Conservation (phyloP, 495 filamentous ascomycete species). For the Aspergillus steynii region DNA sequence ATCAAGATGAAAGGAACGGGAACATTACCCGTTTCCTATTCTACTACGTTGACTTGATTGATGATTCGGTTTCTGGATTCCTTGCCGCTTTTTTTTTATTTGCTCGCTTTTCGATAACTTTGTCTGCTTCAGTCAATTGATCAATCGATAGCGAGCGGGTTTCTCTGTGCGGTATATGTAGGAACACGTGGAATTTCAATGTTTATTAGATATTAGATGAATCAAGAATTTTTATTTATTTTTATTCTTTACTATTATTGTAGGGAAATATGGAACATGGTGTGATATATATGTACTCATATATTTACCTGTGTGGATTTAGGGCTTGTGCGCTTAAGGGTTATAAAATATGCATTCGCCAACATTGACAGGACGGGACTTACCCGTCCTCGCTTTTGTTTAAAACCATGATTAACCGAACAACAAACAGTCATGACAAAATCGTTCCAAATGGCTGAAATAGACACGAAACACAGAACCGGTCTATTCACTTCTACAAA, state of each 20-base stretch:
- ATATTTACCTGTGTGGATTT: no score
- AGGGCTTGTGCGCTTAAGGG: no score
- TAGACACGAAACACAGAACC: neutral
- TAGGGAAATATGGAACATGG: no score
- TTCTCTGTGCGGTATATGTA: neutral
- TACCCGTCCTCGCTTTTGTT: neutral
- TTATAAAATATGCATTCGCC: neutral
- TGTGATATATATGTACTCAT: no score
- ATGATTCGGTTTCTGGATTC: neutral
- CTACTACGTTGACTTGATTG: neutral
- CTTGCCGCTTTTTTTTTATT: neutral
- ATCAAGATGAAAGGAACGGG: neutral
- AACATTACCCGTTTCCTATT: neutral
- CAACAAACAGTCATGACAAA: neutral
- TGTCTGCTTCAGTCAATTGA: neutral
- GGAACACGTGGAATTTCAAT: neutral
- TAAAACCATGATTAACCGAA: neutral
- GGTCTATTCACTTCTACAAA: constrained; percentile 43
- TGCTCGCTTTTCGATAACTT: neutral
- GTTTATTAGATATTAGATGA: neutral
- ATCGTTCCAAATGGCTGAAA: neutral
- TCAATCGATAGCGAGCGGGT: neutral
- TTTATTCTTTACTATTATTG: no score
- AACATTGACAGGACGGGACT: neutral
- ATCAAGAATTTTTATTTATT: neutral